Conservation (phyloP, 169 alveolate species). For the Plasmodium chabaudi region DNA sequence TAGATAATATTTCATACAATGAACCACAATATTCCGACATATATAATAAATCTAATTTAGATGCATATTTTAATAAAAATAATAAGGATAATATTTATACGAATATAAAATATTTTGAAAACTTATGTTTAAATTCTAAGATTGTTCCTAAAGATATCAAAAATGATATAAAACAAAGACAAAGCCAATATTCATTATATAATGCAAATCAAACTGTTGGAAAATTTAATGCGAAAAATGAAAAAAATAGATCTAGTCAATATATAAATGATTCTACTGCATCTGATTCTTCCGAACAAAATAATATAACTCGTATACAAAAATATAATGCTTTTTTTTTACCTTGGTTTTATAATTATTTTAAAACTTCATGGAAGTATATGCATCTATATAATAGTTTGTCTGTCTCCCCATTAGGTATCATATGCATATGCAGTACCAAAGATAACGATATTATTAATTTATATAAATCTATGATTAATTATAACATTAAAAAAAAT, state of each 20-base stretch:
- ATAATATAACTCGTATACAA: slow-evolving; percentile 12
- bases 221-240: background rate
- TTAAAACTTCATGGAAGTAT: slow-evolving; percentile 59
- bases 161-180: slow-evolving; percentile 4
- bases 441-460: slow-evolving; percentile 36
- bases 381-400: slow-evolving; percentile 26
- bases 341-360: slow-evolving; percentile 53
- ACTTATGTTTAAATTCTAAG: slow-evolving; percentile 44
- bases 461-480: slow-evolving; percentile 37
- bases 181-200: background rate
- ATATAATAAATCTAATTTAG: slow-evolving; percentile 26
- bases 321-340: slow-evolving; percentile 66
- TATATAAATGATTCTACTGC: too few relatives aligned
- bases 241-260: background rate
- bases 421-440: slow-evolving; percentile 51
- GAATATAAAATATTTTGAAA: slow-evolving; percentile 22
- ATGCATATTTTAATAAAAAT: slow-evolving; percentile 56
- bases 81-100: slow-evolving; percentile 9
- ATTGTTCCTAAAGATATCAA: slow-evolving; percentile 13
- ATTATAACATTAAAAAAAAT: slow-evolving; percentile 15
- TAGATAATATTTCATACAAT: slow-evolving; percentile 41
- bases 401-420: slow-evolving; percentile 35
- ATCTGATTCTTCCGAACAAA: background rate
- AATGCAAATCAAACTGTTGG: background rate
- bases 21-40: slow-evolving; percentile 59